Conservation (phyloP, 2,329 filamentous ascomycete genomes). For the Scedosporium dehoogii region DNA sequence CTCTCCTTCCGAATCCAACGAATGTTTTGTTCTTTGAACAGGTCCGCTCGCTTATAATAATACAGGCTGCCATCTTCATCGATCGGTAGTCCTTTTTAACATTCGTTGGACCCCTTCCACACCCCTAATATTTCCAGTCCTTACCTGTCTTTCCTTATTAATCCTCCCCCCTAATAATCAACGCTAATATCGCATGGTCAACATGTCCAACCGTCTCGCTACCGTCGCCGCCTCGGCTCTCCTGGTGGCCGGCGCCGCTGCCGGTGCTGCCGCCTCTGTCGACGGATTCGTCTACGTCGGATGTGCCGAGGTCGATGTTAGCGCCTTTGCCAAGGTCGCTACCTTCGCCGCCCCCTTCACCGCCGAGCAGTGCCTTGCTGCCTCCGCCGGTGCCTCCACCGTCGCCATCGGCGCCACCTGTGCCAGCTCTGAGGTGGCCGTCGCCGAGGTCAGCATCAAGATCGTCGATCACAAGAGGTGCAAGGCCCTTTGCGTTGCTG, state of each 20-base stretch:
- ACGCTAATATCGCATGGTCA: neutral
- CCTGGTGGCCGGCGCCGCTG: conserved; percentile 14
- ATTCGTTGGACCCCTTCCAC: neutral
- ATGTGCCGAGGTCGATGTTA: conserved; percentile 15
- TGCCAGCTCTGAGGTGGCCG: conserved; percentile 12
- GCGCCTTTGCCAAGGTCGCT: conserved; percentile 12
- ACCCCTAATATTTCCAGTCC: neutral
- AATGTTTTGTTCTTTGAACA: neutral
- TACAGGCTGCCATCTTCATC: neutral
- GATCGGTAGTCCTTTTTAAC: neutral
- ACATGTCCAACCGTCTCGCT: conserved; percentile 11
- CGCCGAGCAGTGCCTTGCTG: conserved; percentile 13
- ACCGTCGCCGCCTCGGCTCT: conserved; percentile 12
- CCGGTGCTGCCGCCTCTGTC: conserved; percentile 12
- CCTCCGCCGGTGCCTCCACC: conserved; percentile 12
- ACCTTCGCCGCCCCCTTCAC: conserved; percentile 12
- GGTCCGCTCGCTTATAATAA: neutral
- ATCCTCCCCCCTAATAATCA: neutral
- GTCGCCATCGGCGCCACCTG: conserved; percentile 17
- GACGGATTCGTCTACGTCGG: conserved; percentile 17
- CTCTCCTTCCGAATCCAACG: neutral
- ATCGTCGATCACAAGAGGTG: conserved; percentile 15
- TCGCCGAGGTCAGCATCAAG: conserved; percentile 6
- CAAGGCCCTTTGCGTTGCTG: conserved; percentile 11
- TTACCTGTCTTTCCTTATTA: neutral